Conservation (phyloP, 805 yeast genomes). For the Schizosaccharomyces japonicus region DNA sequence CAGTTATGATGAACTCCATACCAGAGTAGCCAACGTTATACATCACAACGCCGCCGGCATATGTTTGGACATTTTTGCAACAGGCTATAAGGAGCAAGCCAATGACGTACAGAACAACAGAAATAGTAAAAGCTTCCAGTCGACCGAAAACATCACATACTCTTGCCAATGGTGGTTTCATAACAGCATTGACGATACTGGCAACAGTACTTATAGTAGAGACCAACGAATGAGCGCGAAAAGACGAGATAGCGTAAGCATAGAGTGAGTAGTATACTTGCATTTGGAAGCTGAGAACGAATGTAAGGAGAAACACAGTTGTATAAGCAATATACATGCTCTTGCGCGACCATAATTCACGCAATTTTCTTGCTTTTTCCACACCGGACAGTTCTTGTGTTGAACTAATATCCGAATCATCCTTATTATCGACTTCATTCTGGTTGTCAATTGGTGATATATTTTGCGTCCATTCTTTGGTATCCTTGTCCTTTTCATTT, state of each 20-base stretch:
- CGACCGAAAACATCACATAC: conserved; percentile 36
- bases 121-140: conserved; percentile 22
- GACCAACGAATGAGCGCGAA: conserved; percentile 15
- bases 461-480: too few species aligned
- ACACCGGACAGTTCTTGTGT: not conserved
- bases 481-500: too few species aligned
- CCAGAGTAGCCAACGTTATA: conserved; percentile 33
- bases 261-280: not conserved
- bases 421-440: too few species aligned
- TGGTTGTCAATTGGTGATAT: too few species aligned
- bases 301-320: not conserved
- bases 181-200: conserved; percentile 17
- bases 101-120: conserved; percentile 26
- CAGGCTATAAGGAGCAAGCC: conserved; percentile 37
- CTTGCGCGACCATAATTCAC: not conserved
- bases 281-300: not conserved
- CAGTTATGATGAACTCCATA: conserved; percentile 26
- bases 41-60: conserved; percentile 34
- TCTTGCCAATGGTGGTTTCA: conserved; percentile 21
- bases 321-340: not conserved
- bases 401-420: too few species aligned
- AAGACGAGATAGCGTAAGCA: conserved; percentile 8
- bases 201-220: conserved; percentile 16
- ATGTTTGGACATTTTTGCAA: conserved; percentile 28
- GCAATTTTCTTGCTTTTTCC: not conserved